Base-by-base conservation (phyloP, 768 basidiomycete genomes). In the Cyclocybe aegerita region DNA sequence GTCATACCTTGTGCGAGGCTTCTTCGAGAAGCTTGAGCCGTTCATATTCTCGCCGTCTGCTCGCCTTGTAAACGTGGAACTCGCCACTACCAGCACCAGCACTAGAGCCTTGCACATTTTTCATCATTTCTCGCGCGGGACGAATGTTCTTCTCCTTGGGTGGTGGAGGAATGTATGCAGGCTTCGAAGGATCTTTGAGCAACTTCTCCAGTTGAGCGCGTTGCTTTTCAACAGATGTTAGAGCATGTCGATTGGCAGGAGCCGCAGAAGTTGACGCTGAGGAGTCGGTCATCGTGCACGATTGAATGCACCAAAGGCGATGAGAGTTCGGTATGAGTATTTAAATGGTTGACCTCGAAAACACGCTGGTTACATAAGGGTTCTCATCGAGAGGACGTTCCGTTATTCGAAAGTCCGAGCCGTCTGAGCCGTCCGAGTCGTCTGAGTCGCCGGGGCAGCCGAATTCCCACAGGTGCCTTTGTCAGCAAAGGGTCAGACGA, bases 61-160 rank as follows among this genome's bases (percentile, higher is more conserved):
- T 85, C 12, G 96, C 95, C 65, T 98, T 98, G 75, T 98, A 99
- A 0, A 99, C 97, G 65, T 99, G 97, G 64, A 98, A 98, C 69
- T 96, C 95, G 38, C 96, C 96, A 49, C 90, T 93, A 44, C 97
- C 97, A 12, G 97, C 97, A 39, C 96, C 97, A 6, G 97, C 94
- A 67, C 91, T 93, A 11, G 92, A 95, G 0, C 97, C 97, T 68
- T 98, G 95, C 6, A 99, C 96, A 60, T 98, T 98, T 79, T 97
- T 98, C 91, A 99, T 98, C 91, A 93, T 93, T 66, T 93, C 97
- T 43, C 91, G 78, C 7, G 95, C 77, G 1, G 94, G 76, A 14
- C 93, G 76, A 30, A 98, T 75, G 0, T 76, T 77, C 73, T 91
- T 94, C 55, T 90, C 88, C 66, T 90, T 89, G 4, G 88, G 87